Base-by-base conservation (phyloP, 257 asterid species). In the Paulownia fortunei region DNA sequence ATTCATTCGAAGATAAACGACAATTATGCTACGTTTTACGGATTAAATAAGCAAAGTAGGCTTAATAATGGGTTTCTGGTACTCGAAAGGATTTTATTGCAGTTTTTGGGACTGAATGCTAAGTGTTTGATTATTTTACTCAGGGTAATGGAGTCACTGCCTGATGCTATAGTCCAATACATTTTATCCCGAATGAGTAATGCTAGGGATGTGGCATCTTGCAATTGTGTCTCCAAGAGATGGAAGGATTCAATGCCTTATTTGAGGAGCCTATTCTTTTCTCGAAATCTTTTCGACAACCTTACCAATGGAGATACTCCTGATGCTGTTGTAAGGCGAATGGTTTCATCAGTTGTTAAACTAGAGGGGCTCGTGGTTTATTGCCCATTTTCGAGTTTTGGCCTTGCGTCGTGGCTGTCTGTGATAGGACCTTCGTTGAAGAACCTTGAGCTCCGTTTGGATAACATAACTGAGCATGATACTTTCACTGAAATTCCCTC, bases 381-480 rank as follows among this genome's bases (percentile, higher is more conserved):
- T 78, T 90, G 98, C 79, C 92, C 98, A 1, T 96, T 93, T 74
- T 82, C 95, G 16, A 84, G 89, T 72, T 56, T 73, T 0, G 94
- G 96, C 59, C 97, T 96, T 4, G 84, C 87, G 1, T 81, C 90
- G 0, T 94, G 98, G 99, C 91, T 94, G 9, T 81, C 87, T 2
- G 16, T 5, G 19, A 69, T 88, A 3, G 97, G 97, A 16, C 74
- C 82, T 37, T 86, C 88, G 5, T 79, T 96, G 67, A 88, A 72
- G 83, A 89, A 69, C 78, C 96, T 96, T 3, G 99, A 96, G 88
- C 93, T 96, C n/a, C 88, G 97, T 30, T 64, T 96, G 92, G 98
- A 94, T 78, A 89, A 86, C 87, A 90, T 91, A 42, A 76, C 81
- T 1, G 94, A 91, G n/a, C 80, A 79, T 5, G 86, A 84, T 15